Conservation (phyloP, 176 grass and related monocot genomes). For the Cenchrus fungigraminus region DNA sequence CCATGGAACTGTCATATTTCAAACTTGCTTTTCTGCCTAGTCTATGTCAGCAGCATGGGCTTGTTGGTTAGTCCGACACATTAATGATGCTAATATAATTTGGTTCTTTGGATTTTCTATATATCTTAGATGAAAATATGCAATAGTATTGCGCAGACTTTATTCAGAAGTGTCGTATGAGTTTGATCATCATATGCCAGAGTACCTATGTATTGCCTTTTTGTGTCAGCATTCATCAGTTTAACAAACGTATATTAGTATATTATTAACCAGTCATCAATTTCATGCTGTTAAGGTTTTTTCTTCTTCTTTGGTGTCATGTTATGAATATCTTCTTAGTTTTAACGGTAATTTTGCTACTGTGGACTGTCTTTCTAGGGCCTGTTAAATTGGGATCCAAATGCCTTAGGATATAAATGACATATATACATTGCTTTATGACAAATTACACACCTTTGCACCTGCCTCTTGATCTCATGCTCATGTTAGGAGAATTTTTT, state of each 20-base stretch:
- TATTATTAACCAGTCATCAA: neutral
- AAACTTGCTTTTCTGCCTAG: slow-evolving; percentile 40
- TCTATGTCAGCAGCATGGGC: slow-evolving; percentile 24
- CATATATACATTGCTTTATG: neutral
- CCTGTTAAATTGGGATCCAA: neutral
- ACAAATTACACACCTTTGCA: neutral
- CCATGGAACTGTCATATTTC: slow-evolving; percentile 50
- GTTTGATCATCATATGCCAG: neutral
- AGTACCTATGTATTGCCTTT: slow-evolving; percentile 9
- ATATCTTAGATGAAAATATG: neutral
- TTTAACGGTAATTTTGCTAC: neutral
- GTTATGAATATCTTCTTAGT: slow-evolving; percentile 8
- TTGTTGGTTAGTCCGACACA: slow-evolving; percentile 32
- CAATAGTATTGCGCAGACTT: neutral
- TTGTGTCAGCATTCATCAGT: slow-evolving; percentile 2
- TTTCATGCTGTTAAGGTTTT: neutral
- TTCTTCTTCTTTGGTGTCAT: neutral
- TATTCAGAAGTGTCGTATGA: neutral
- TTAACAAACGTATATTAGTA: neutral
- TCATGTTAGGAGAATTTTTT: neutral
- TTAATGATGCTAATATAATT: neutral
- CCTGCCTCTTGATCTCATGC: neutral
- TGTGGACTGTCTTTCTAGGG: neutral
- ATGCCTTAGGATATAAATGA: neutral
- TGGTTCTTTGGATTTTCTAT: neutral